Conservation (phyloP, 2,329 filamentous ascomycete genomes). For the Blastomyces gilchristii region DNA sequence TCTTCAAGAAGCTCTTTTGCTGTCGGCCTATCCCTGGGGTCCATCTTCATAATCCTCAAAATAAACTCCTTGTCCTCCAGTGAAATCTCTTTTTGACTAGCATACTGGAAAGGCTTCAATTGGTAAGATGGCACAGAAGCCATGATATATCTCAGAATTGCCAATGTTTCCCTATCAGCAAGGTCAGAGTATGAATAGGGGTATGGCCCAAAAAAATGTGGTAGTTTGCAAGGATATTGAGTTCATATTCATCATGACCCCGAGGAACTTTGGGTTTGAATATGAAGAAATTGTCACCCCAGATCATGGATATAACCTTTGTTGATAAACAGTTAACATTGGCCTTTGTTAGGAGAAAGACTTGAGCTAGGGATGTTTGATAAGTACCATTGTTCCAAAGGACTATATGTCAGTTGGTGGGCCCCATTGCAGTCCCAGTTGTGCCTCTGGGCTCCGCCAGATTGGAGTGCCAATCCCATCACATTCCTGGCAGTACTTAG, state of each 20-base stretch:
- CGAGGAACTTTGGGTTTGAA: slow-evolving; percentile 15
- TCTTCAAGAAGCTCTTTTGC: slow-evolving; percentile 20
- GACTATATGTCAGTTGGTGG: slow-evolving; percentile 17
- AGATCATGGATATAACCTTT: slow-evolving; percentile 17
- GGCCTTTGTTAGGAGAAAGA: slow-evolving; percentile 3
- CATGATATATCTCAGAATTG: slow-evolving; percentile 12
- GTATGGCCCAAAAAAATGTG: slow-evolving; percentile 17
- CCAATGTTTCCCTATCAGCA: slow-evolving; percentile 12
- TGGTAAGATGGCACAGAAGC: slow-evolving; percentile 15
- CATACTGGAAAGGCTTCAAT: slow-evolving; percentile 20
- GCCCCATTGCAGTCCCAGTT: slow-evolving; percentile 15
- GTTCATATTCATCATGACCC: slow-evolving; percentile 17
- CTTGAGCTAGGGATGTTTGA: neutral
- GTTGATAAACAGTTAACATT: slow-evolving; percentile 3
- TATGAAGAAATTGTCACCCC: slow-evolving; percentile 16
- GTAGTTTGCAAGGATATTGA: slow-evolving; percentile 17
- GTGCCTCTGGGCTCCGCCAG: no score
- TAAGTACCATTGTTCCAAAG: slow-evolving; percentile 15
- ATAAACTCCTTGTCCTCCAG: slow-evolving; percentile 29
- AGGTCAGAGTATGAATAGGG: slow-evolving; percentile 21
- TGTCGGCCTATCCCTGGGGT: slow-evolving; percentile 34
- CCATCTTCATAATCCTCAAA: slow-evolving; percentile 37
- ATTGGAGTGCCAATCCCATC: slow-evolving; percentile 15
- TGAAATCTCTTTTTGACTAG: slow-evolving; percentile 22
- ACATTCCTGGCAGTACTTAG: slow-evolving; percentile 9